Percentiles rank a stretch among this genome's conserved stretches.
Conservation (phyloP, 352 stramenopile genomes). For the Pythium pectinolyticum region DNA sequence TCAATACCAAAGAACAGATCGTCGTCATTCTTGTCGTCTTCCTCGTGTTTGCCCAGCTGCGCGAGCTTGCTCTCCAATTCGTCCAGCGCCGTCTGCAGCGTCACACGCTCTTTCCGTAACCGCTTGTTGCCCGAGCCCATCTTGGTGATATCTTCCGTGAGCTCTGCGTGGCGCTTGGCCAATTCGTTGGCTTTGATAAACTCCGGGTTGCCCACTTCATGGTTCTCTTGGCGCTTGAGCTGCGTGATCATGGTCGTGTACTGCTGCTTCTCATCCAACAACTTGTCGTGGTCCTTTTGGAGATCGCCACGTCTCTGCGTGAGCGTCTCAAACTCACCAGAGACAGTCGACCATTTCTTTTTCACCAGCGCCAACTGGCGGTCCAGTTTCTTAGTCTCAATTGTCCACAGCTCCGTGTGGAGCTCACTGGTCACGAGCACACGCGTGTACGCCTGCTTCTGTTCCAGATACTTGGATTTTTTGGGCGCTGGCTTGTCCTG, state of each 20-base stretch:
- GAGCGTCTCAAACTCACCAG: slow-evolving; percentile 65
- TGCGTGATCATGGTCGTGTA: slow-evolving; percentile 80
- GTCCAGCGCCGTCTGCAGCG: slow-evolving; percentile 64
- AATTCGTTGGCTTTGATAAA: slow-evolving; percentile 79
- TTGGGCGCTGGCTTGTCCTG: slow-evolving; percentile 25
- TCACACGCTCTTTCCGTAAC: slow-evolving; percentile 73
- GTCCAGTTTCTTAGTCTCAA: slow-evolving; percentile 83
- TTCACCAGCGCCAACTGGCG: slow-evolving; percentile 48
- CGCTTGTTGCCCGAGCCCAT: slow-evolving; percentile 85
- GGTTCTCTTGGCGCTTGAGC: slow-evolving; percentile 71
- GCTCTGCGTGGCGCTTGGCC: slow-evolving; percentile 63
- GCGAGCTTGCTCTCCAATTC: slow-evolving; percentile 67
- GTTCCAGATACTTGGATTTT: slow-evolving; percentile 67
- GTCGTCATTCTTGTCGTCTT: slow-evolving; percentile 66
- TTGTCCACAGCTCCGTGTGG: slow-evolving; percentile 82
- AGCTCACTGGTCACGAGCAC: slow-evolving; percentile 80
- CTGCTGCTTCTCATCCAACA: slow-evolving; percentile 71
- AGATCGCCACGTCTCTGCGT: slow-evolving; percentile 59
- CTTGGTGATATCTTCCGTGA: slow-evolving; percentile 83
- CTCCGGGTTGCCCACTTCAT: slow-evolving; percentile 77
- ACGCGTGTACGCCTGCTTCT: slow-evolving; percentile 81
- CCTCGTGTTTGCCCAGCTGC: slow-evolving; percentile 63
- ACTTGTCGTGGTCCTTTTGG: slow-evolving; percentile 72
- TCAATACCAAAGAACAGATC: slow-evolving; percentile 77
- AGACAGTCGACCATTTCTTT: slow-evolving; percentile 77